phyloP scores from a whole-genome alignment of 345 rosid species.

The Hibiscus tridactylites region DNA sequence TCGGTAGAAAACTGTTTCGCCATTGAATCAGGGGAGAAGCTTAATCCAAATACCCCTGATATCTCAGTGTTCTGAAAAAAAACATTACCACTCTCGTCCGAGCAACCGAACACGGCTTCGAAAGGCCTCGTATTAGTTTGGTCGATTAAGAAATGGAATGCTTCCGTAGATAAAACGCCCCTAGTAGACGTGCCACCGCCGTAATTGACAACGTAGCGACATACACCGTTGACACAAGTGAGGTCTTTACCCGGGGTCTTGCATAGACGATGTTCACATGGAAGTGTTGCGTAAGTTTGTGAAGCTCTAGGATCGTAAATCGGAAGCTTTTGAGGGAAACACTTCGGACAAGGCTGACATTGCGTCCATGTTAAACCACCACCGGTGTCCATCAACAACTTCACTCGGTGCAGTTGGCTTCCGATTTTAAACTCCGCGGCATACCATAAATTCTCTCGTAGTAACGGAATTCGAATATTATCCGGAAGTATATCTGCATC shows the following conservation, averaged over 20 bases:
- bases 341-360: neutral
- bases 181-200: neutral
- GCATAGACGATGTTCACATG: neutral
- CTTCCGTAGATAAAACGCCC: conserved; percentile 7
- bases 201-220: neutral
- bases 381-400: neutral
- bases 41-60: conserved; percentile 16
- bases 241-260: neutral
- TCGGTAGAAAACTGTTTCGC: neutral
- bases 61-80: neutral
- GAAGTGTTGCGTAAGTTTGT: neutral
- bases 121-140: neutral
- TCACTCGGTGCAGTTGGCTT: neutral
- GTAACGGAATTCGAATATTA: neutral
- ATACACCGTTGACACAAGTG: neutral
- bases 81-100: neutral
- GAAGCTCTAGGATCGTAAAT: neutral
- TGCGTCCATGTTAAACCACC: neutral
- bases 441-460: neutral
- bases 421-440: neutral
- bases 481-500: neutral
- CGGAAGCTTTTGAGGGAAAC: neutral
- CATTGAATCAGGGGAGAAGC: conserved; percentile 7
- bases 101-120: conserved; percentile 20
- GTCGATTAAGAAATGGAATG: neutral